Base-by-base conservation (phyloP, 2,329 filamentous ascomycete species). In the Phaeosphaeria sp. region DNA sequence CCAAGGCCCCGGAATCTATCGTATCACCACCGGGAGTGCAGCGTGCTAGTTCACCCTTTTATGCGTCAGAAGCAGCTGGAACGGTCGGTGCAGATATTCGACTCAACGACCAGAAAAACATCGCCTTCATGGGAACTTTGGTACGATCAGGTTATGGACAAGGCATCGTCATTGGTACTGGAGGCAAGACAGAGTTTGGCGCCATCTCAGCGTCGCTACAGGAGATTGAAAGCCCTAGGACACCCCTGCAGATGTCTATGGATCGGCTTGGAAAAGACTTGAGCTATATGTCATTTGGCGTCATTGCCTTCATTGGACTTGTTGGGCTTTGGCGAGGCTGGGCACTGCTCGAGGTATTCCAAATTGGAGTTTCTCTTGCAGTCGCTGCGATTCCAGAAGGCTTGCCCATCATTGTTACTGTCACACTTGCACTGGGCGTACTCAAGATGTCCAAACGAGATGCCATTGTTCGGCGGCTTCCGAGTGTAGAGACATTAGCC, bases 61-160 rank as follows among this genome's bases (percentile, higher is more conserved):
- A 87, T 65, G 82, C 84, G 25, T 85, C 84, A 18, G 82, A 85
- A 27, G 86, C 84, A 30, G 83, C 81, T 59, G 85, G 84, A 10
- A 85, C 81, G 48, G 87, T 84, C 64, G 87, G 83, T 60, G 86
- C 85, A 25, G 89, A 90, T 64, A 85, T 91, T 46, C 84, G 87
- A 49, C 80, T 90, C 50, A 91, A 90, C 60, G 89, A 90, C 53
- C 87, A 89, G 67, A 91, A 90, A 69, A 98, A 99, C 71, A 93
- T 99, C 74, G 95, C 93, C 1, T 98, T 97, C 76, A 98, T 99
- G 93, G 95, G 95, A 25, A 99, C 95, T 2, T 79, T 99, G 64
- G 93, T 99, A 33, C 92, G 94, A 65, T 97, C 94, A 36, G 95
- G 95, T 11, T 90, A 99, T 71, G 95, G 95, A 0, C 93, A 97